A percentile compares a stretch with the other conserved stretches of the same genome.
phyloP scores from a whole-genome alignment of 2,329 filamentous ascomycete genomes.

The Magnaporthales sp. region DNA sequence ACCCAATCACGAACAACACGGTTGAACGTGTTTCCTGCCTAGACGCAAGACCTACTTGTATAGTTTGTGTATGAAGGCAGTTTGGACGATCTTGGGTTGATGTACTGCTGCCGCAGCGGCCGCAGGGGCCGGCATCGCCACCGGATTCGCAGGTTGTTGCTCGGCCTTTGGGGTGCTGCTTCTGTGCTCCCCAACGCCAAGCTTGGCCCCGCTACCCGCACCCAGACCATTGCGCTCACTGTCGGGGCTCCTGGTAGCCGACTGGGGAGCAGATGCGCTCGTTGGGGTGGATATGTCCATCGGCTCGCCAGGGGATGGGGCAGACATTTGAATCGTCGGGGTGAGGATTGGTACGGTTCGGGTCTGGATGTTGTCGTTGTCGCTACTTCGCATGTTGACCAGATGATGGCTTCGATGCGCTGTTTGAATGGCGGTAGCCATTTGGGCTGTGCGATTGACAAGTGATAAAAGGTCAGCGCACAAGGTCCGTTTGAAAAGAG shows the following conservation, averaged over 20 bases:
- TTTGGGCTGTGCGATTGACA: slow-evolving; percentile 28
- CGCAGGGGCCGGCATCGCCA: slow-evolving; percentile 41
- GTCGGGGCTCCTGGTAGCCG: slow-evolving; percentile 33
- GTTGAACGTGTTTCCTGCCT: not conserved
- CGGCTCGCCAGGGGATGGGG: slow-evolving; percentile 47
- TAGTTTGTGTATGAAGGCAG: slow-evolving; percentile 96
- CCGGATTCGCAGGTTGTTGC: slow-evolving; percentile 10
- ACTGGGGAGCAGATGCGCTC: slow-evolving; percentile 33
- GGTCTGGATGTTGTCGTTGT: slow-evolving; percentile 36
- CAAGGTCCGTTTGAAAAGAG: no score
- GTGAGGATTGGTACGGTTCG: slow-evolving; percentile 50
- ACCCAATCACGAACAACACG: not conserved
- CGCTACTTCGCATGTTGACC: slow-evolving; percentile 24
- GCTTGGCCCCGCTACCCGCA: slow-evolving; percentile 12
- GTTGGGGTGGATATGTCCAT: slow-evolving; percentile 53
- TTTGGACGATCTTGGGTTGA: slow-evolving; percentile 96
- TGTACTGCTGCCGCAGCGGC: slow-evolving; percentile 68
- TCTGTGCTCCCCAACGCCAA: slow-evolving; percentile 7
- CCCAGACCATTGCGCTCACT: slow-evolving; percentile 12
- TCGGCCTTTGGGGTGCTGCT: slow-evolving; percentile 22
- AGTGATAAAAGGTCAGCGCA: no score
- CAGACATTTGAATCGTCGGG: slow-evolving; percentile 50
- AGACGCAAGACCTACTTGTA: slow-evolving; percentile 62
- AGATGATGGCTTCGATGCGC: slow-evolving; percentile 32
- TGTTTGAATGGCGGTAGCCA: slow-evolving; percentile 45